phyloP scores from a whole-genome alignment of 2,329 filamentous ascomycete species.

The Neofusicoccum cordaticola region DNA sequence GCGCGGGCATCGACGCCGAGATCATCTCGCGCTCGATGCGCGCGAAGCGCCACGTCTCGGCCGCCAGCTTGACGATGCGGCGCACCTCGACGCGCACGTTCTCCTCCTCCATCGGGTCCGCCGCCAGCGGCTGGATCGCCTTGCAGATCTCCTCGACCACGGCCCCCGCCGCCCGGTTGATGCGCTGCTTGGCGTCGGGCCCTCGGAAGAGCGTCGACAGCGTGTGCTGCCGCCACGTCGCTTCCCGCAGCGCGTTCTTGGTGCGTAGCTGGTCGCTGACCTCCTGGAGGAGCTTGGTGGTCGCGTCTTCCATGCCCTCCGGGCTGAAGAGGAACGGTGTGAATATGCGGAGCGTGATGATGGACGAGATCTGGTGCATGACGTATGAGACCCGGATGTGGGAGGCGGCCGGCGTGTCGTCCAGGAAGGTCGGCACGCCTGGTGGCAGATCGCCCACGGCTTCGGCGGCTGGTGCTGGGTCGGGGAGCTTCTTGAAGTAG shows the following conservation, averaged over 20 bases:
- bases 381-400: conserved; percentile 55
- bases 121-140: conserved; percentile 53
- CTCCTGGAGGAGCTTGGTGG: conserved; percentile 45
- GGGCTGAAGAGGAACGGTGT: conserved; percentile 58
- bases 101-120: conserved; percentile 51
- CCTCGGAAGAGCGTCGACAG: conserved; percentile 57
- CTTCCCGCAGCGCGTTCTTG: conserved; percentile 56
- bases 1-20: conserved; percentile 48
- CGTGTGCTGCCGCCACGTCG: conserved; percentile 58
- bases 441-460: conserved; percentile 52
- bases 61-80: conserved; percentile 56
- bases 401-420: conserved; percentile 51
- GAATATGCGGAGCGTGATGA: conserved; percentile 56
- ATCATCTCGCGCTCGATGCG: conserved; percentile 57
- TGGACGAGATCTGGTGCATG: conserved; percentile 55
- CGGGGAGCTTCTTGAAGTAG: conserved; percentile 52
- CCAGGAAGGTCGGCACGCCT: conserved; percentile 54
- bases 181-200: conserved; percentile 55
- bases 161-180: conserved; percentile 54
- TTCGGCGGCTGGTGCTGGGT: conserved; percentile 47
- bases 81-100: conserved; percentile 51
- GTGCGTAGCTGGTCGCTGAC: conserved; percentile 56
- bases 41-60: conserved; percentile 58
- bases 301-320: conserved; percentile 35
- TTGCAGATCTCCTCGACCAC: conserved; percentile 58